phyloP scores from a whole-genome alignment of 257 asterid species.

The Capsicum rhomboideum region DNA sequence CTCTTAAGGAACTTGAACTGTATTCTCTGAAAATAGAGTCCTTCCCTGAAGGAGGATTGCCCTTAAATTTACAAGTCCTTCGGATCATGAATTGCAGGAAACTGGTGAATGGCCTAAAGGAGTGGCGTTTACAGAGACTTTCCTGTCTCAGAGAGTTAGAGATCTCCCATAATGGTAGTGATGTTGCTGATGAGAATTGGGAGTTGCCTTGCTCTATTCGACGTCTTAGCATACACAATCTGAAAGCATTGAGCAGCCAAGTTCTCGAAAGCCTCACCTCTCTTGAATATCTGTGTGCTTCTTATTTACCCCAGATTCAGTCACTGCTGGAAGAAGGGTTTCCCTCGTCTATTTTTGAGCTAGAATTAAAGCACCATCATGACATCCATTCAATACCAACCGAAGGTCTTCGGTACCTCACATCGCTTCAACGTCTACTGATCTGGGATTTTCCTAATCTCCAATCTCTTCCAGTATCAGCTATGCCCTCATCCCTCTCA shows the following conservation, averaged over 20 bases:
- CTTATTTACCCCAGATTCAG: not conserved
- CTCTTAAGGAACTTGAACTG: not conserved
- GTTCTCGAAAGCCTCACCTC: not conserved
- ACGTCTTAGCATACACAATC: fast-evolving
- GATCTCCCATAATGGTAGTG: not conserved
- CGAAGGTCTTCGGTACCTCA: not conserved
- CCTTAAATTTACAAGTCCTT: not conserved
- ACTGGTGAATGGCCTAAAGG: not conserved
- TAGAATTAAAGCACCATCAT: fast-evolving
- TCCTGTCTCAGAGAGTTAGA: fast-evolving
- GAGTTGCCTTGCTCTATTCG: not conserved
- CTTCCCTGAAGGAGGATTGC: not conserved
- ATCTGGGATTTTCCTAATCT: not conserved
- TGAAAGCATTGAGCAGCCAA: not conserved
- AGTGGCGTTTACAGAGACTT: not conserved
- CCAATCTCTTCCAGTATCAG: too few relatives aligned
- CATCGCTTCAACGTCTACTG: not conserved
- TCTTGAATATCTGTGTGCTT: fast-evolving
- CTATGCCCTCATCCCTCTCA: too few relatives aligned
- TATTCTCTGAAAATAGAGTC: not conserved
- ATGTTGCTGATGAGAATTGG: not conserved
- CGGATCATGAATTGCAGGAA: not conserved
- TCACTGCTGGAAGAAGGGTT: not conserved
- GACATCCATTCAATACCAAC: not conserved
- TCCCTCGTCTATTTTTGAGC: not conserved